A percentile compares a stretch with the other conserved stretches of the same genome.
phyloP scores from a whole-genome alignment of 2,329 filamentous ascomycete genomes.

The Paecilomyces fulvus region DNA sequence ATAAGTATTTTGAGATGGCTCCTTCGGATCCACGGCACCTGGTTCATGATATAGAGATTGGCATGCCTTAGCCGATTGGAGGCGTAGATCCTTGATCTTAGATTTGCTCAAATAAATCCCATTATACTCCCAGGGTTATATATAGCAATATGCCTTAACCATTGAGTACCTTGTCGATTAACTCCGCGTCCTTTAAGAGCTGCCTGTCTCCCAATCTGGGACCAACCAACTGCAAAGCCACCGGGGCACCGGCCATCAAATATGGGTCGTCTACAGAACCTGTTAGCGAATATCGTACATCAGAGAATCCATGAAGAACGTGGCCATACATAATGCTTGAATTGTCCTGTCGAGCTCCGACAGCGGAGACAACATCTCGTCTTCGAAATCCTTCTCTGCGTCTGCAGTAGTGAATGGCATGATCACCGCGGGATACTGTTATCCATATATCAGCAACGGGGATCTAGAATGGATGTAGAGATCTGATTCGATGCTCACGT shows the following conservation, averaged over 20 bases:
- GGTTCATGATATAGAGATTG: background rate
- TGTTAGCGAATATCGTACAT: background rate
- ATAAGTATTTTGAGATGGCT: background rate
- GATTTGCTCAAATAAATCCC: background rate
- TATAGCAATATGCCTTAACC: background rate
- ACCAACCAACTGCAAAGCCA: background rate
- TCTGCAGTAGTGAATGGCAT: background rate
- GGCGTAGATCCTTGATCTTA: background rate
- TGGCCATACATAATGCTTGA: background rate
- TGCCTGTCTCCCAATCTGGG: background rate
- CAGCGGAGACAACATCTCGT: background rate
- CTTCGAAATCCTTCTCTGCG: background rate
- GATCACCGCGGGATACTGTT: background rate
- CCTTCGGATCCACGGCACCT: background rate
- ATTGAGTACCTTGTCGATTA: background rate
- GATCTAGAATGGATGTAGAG: background rate
- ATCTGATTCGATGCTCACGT: constrained; percentile 5
- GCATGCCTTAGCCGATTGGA: no score
- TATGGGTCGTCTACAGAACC: background rate
- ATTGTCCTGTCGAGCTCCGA: background rate
- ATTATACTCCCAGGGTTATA: background rate
- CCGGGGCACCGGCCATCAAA: constrained; percentile 4
- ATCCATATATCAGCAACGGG: background rate
- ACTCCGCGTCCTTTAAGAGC: background rate
- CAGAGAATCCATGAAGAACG: background rate